A percentile compares a stretch with the other conserved stretches of the same genome.
phyloP scores from a whole-genome alignment of 176 grass and related monocot genomes.

The Miscanthus lutarioriparius region DNA sequence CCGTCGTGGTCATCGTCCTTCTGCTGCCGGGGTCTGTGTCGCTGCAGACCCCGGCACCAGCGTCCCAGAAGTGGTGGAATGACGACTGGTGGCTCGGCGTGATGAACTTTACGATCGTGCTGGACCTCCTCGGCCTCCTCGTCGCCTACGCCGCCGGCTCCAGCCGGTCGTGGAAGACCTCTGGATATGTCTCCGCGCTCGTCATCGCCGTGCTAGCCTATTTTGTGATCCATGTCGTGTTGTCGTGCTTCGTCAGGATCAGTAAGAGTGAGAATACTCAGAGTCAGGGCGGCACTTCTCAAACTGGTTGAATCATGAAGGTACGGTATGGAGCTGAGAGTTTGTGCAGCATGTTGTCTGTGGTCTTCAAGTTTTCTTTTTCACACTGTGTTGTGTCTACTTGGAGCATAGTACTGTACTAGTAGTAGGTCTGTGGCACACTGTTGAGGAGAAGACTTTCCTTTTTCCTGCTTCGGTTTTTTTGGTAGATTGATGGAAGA shows the following conservation, averaged over 20 bases:
- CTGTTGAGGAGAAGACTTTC: too few species aligned
- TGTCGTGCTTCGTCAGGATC: not conserved
- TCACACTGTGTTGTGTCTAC: not conserved
- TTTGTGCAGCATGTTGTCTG: not conserved
- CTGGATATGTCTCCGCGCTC: not conserved
- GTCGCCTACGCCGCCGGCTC: not conserved
- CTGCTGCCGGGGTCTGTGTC: not conserved
- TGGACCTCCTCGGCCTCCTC: slow-evolving; percentile 1
- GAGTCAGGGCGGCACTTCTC: not conserved
- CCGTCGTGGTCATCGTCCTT: not conserved
- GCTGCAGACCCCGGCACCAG: not conserved
- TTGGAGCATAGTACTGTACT: not conserved
- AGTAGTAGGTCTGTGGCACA: too few species aligned
- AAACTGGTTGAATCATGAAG: not conserved
- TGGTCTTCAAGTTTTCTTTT: not conserved
- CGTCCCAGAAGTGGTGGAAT: not conserved
- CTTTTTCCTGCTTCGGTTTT: not conserved
- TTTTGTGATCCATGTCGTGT: not conserved
- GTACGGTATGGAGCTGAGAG: not conserved
- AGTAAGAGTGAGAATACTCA: not conserved
- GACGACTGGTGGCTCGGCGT: not conserved
- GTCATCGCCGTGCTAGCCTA: not conserved
- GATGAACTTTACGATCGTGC: not conserved
- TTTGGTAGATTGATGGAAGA: not conserved
- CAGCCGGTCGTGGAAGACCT: not conserved